Evolutionary conservation across 2,329 filamentous ascomycete species (phyloP).

Genomic region (Diaporthe batatas): DNA sequence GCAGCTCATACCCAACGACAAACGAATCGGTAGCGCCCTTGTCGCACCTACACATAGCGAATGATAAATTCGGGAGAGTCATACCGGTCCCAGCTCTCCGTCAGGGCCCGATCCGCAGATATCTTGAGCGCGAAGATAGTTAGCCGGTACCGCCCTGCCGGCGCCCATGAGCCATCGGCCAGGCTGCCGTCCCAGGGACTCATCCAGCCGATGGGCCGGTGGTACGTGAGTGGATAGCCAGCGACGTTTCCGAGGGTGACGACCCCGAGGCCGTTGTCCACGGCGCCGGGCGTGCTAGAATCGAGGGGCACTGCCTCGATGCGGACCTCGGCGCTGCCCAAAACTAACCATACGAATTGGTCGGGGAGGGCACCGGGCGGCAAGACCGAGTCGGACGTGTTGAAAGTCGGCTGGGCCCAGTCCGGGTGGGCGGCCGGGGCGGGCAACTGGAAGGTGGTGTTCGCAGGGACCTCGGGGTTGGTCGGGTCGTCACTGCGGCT

Average conservation of each 20-base stretch:
- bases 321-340: conserved; percentile 24
- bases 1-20: not conserved
- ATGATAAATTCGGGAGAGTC: conserved; percentile 24
- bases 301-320: conserved; percentile 20
- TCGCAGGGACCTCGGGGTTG: conserved; percentile 3
- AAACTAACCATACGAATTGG: conserved; percentile 20
- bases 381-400: conserved; percentile 25
- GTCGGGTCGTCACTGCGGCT: conserved; percentile 18
- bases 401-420: conserved; percentile 12
- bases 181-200: conserved; percentile 45
- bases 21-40: no score
- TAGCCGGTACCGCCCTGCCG: conserved; percentile 47
- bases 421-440: conserved; percentile 28
- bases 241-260: conserved; percentile 43
- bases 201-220: conserved; percentile 28
- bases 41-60: conserved; percentile 1
- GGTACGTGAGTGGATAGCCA: conserved; percentile 43
- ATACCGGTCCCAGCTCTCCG: conserved; percentile 27
- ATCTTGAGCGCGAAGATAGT: conserved; percentile 46
- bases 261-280: conserved; percentile 3
- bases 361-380: conserved; percentile 5
- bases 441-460: conserved; percentile 27
- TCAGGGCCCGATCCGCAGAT: conserved; percentile 44
- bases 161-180: conserved; percentile 45
- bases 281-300: not conserved